phyloP scores from a whole-genome alignment of 1,139 yeast species.

The Kodamaea sp. region DNA sequence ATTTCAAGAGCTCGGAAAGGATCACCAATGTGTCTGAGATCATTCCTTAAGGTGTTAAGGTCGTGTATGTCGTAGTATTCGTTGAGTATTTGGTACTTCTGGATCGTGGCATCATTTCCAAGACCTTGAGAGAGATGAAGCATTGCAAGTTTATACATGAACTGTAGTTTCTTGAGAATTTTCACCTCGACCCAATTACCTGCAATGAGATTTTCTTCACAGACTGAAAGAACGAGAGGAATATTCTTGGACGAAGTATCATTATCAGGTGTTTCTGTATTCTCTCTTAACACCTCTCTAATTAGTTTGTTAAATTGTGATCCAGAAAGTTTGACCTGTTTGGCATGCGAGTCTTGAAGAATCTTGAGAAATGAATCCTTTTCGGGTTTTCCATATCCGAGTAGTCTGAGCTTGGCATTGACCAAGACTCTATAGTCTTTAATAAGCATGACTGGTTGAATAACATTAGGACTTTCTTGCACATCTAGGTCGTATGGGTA shows the following conservation, averaged over 20 bases:
- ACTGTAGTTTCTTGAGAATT: slow-evolving; percentile 22
- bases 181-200: slow-evolving; percentile 35
- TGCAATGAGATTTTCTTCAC: slow-evolving; percentile 32
- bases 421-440: slow-evolving; percentile 21
- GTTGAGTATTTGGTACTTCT: slow-evolving; percentile 26
- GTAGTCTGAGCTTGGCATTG: slow-evolving; percentile 16
- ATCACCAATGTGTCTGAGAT: slow-evolving; percentile 12
- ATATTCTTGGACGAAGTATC: slow-evolving; percentile 10
- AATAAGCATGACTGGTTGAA: slow-evolving; percentile 23
- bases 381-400: slow-evolving; percentile 1
- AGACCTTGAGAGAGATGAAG: slow-evolving; percentile 16
- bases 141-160: slow-evolving; percentile 28
- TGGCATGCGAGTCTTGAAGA: slow-evolving; percentile 2
- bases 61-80: slow-evolving; percentile 28
- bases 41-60: slow-evolving; percentile 7
- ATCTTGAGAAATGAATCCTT: slow-evolving; percentile 9
- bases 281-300: slow-evolving; percentile 15
- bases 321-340: slow-evolving; percentile 20
- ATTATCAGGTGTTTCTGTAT: slow-evolving; percentile 4
- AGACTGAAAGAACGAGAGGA: slow-evolving; percentile 20
- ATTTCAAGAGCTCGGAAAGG: slow-evolving; percentile 10
- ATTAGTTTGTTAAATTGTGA: slow-evolving; percentile 20
- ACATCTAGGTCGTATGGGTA: slow-evolving; percentile 17
- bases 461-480: slow-evolving; percentile 7
- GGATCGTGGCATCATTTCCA: slow-evolving; percentile 16